Conservation (phyloP, 1,139 yeast species). For the Hyphopichia fennica region DNA sequence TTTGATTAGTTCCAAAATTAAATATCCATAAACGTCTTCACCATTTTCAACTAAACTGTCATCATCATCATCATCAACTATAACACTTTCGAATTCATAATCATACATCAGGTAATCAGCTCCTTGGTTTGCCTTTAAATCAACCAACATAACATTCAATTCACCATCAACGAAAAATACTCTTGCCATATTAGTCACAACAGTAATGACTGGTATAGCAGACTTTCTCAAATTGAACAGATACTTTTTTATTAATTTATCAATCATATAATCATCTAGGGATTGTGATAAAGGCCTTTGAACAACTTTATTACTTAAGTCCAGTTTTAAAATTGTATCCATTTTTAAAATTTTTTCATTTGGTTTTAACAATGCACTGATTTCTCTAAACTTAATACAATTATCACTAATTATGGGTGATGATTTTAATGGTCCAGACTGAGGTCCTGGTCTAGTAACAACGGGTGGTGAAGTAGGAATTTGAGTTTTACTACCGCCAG, state of each 20-base stretch:
- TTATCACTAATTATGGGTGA: background rate
- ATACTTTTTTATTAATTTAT: constrained; percentile 42
- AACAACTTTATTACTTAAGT: constrained; percentile 25
- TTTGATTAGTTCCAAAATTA: constrained; percentile 62
- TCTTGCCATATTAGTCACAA: constrained; percentile 49
- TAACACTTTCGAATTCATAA: constrained; percentile 57
- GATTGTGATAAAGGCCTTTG: constrained; percentile 21
- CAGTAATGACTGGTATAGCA: constrained; percentile 43
- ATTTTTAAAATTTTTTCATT: constrained; percentile 45
- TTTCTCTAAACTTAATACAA: constrained; percentile 31
- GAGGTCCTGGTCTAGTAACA: background rate
- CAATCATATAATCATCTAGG: constrained; percentile 38
- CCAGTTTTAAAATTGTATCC: constrained; percentile 41
- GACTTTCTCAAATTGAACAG: constrained; percentile 32
- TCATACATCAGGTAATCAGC: constrained; percentile 74
- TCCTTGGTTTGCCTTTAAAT: constrained; percentile 52
- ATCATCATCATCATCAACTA: constrained; percentile 39
- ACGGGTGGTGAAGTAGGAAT: background rate
- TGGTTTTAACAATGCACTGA: constrained; percentile 30
- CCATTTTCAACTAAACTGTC: constrained; percentile 25
- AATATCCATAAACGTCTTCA: constrained; percentile 51
- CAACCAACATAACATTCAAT: constrained; percentile 43
- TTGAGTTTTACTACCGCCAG: background rate
- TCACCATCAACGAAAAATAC: constrained; percentile 41
- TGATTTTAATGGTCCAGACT: background rate